Evolutionary conservation across 1,284 basidiomycete genomes (phyloP), one percentile per base, ranked within the genome.

Genomic region (Moniliophthora roreri): DNA sequence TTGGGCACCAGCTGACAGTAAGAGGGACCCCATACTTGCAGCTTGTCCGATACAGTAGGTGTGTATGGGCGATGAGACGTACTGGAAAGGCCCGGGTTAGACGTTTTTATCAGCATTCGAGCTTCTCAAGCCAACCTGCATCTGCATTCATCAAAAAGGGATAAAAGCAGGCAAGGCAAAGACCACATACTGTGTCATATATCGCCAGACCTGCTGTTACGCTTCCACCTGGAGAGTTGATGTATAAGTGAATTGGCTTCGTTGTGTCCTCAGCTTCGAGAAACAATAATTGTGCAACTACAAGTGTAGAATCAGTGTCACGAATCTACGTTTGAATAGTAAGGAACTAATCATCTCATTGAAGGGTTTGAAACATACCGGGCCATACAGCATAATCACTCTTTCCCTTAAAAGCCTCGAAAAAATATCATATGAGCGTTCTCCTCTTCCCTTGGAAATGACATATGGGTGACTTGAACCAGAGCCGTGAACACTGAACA

Each of bases 1-100:
- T 84, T 72, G 89, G 91, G 35, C 88, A 71, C 90, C 93, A 48
- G 91, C 92, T 4, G 91, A 89, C 5, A 96, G 80, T 16, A 96
- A 79, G 47, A 97, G 77, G 44, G 91, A 94, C 2, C 92, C 94
- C 95, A 97, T 97, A 38, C 89, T 93, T 55, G 91, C 92, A 18
- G 95, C 94, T 69, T 95, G 87, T 10, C 94, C 94, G 49, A 96
- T 80, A 65, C 93, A 94, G 71, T 95, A 96, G 0, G 95, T 97
- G 68, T 96, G 93, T 59, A 97, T 94, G 1, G 93, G 92, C 44
- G 91, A 87, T 15, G 91, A 89, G 58, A 96, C 89, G 69, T 96
- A 96, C 85, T 95, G 71, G 2, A 38, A 59, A 51, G 23, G 59
- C 51, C 60, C 48, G 49, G 47, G 54, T 41, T 47, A 49, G 50